A percentile compares a stretch with the other conserved stretches of the same genome.
Conservation (phyloP, 331 rosid genomes). For the Cucumis variabilis region DNA sequence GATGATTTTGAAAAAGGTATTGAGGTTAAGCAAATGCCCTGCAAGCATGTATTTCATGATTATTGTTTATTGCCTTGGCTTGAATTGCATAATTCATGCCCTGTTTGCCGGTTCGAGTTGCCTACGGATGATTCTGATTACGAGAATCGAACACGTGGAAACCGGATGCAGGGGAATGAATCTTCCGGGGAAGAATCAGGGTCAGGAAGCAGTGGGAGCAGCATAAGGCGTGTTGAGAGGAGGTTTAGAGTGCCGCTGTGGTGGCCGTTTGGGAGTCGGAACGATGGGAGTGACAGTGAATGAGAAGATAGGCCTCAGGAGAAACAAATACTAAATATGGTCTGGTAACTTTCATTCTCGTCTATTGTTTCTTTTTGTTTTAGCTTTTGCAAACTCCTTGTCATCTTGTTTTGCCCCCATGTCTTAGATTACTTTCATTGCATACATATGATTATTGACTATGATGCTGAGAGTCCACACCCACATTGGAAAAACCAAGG, state of each 20-base stretch:
- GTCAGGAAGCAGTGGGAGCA: constrained; percentile 49
- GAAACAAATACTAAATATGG: neutral
- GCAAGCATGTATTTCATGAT: constrained; percentile 79
- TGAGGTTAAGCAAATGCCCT: constrained; percentile 80
- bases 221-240: constrained; percentile 32
- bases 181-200: constrained; percentile 58
- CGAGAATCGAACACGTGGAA: constrained; percentile 61
- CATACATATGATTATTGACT: neutral
- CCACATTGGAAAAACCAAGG: too few relatives aligned
- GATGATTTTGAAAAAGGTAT: constrained; percentile 67
- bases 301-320: neutral
- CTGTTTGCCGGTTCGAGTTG: constrained; percentile 84
- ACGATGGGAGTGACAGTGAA: constrained; percentile 15
- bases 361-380: neutral
- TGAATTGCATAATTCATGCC: constrained; percentile 85
- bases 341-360: constrained; percentile 21
- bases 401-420: too few relatives aligned
- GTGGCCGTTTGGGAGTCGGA: constrained; percentile 32
- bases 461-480: neutral
- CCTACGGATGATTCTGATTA: constrained; percentile 84
- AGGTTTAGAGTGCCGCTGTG: constrained; percentile 33
- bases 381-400: constrained; percentile 6
- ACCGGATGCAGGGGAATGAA: constrained; percentile 48
- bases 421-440: neutral
- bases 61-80: constrained; percentile 88